Percentiles rank a stretch among this genome's conserved stretches.
phyloP scores from a whole-genome alignment of 1,284 basidiomycete genomes.

The Cryptococcus jaspeensis region DNA sequence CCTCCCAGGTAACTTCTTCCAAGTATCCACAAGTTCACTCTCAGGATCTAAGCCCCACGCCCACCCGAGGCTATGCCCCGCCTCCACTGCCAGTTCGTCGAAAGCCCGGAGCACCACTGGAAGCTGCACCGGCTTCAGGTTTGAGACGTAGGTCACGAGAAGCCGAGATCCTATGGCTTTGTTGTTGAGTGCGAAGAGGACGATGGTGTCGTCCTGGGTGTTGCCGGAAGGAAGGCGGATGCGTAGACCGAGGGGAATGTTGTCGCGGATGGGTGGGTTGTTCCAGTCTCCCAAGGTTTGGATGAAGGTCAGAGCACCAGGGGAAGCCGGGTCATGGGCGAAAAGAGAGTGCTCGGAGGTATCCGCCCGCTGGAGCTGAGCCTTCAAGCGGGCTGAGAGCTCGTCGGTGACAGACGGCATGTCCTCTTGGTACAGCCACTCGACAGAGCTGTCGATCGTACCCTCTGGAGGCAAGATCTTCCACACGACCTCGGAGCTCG shows the following conservation, averaged over 20 bases:
- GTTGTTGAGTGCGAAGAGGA: constrained; percentile 18
- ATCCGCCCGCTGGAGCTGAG: background rate
- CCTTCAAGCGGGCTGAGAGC: background rate
- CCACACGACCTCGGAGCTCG: constrained; percentile 21
- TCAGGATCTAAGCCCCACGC: constrained; percentile 6
- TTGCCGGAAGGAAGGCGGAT: background rate
- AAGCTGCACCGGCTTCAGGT: constrained; percentile 15
- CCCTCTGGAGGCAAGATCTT: constrained; percentile 7
- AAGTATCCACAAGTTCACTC: constrained; percentile 9
- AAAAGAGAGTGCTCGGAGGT: background rate
- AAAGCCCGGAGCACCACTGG: constrained; percentile 15
- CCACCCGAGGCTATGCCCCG: constrained; percentile 13
- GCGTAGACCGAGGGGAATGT: constrained; percentile 10
- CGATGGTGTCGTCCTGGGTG: constrained; percentile 12
- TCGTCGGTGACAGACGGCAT: background rate
- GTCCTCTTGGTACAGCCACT: constrained; percentile 10
- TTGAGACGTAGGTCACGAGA: constrained; percentile 15
- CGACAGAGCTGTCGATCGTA: background rate
- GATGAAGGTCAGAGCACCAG: constrained; percentile 11
- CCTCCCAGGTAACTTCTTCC: constrained; percentile 6
- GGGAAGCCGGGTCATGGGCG: constrained; percentile 13
- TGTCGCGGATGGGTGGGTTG: background rate
- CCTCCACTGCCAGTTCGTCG: constrained; percentile 11
- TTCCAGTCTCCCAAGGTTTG: constrained; percentile 1
- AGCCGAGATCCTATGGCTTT: constrained; percentile 7